Base-by-base conservation (phyloP, 192 early-diverging fungal species). In the Funneliformis mosseae region DNA sequence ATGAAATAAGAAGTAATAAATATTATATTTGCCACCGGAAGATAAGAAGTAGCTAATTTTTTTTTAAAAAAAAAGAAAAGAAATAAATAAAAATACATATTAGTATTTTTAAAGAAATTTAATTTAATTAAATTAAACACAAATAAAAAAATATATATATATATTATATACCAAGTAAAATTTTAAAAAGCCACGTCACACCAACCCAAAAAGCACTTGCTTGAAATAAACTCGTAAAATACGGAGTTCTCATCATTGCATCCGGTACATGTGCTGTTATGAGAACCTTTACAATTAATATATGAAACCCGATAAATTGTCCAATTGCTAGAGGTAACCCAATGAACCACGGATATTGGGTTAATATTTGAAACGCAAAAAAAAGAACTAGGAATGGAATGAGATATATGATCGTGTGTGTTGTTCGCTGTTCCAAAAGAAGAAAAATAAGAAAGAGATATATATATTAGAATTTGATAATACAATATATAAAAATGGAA, bases 221-320 rank as follows among this genome's bases (percentile, higher is more conserved):
- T 86, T 99, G 97, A 81, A 95, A 95, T 78, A 99, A 91, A 62
- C 92, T 90, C 1, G 94, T 93, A 74, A 93, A 89, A 73, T 95
- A 96, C 0, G 97, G 97, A 55, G 95, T 95, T 77, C 88, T 83
- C 76, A 90, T 86, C 73, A 98, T 82, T 21, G 88, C 86, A 75
- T 89, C 87, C 12, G 85, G 84, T 4, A 76, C 82, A 45, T 83
- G 81, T 75, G 89, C 80, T 39, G 81, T 77, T 74, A 91, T 84
- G 21, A 97, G 83, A 69, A 90, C 88, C 69, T 85, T 84, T 72
- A 93, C 80, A 25, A 95, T 87, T 23, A 87, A 76, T 41, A 92
- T 70, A 74, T 93, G 91, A 74, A 89, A 90, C 8, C 80, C 77
- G 11, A 90, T 60, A 42, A 91, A 90, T 41, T 91, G 73, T 1